A percentile compares a stretch with the other conserved stretches of the same genome.
These are phyloP conservation scores for Clonostachys rosea DNA, from an alignment of 2,329 filamentous ascomycete species.

Conservation along the genomic window DNA sequence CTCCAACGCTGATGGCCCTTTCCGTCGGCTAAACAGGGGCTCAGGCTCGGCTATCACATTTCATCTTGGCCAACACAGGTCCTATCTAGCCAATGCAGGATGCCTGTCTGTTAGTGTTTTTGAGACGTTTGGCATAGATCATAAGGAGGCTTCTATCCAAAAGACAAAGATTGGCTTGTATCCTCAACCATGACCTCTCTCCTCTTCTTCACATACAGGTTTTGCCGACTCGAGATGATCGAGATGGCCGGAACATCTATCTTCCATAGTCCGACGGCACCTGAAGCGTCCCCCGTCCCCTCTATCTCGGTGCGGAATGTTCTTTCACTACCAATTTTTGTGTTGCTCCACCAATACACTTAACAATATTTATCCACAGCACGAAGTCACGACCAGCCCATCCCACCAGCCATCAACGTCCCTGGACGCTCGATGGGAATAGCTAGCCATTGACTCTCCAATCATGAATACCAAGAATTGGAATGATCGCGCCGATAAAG, in stretches of 20 bases:
- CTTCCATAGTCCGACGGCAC: not conserved
- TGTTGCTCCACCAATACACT: conserved; percentile 21
- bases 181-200: too few relatives aligned
- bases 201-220: too few relatives aligned
- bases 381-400: conserved; percentile 1
- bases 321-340: conserved; percentile 34
- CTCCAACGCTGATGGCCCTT: not conserved
- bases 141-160: too few relatives aligned
- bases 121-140: too few relatives aligned
- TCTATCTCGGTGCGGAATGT: too few relatives aligned
- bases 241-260: not conserved
- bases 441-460: conserved; percentile 2
- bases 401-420: not conserved
- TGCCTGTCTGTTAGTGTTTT: too few relatives aligned
- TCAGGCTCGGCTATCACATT: not conserved
- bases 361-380: conserved; percentile 25
- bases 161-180: too few relatives aligned
- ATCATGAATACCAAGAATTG: conserved; percentile 53
- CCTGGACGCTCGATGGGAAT: not conserved
- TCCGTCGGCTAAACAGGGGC: conserved; percentile 2
- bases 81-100: too few relatives aligned
- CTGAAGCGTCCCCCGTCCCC: conserved; percentile 10
- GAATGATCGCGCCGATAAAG: conserved; percentile 57
- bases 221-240: too few relatives aligned
- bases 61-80: not conserved